Conservation (phyloP, 2,329 filamentous ascomycete genomes). For the Phialophora chinensis region DNA sequence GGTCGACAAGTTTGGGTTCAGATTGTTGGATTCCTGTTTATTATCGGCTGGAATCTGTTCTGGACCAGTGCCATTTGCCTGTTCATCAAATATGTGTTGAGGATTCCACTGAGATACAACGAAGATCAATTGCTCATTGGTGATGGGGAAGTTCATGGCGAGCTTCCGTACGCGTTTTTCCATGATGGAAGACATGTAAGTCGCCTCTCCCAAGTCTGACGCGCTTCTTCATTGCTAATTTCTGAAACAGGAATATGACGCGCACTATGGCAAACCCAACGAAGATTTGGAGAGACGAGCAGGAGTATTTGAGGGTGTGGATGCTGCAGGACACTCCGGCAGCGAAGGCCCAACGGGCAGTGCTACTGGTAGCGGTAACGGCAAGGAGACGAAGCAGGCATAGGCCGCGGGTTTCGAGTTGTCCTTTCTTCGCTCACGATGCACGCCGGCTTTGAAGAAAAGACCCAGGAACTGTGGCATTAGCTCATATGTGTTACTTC, state of each 20-base stretch:
- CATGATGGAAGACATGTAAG: constrained; percentile 37
- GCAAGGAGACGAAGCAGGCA: constrained; percentile 30
- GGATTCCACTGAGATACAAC: constrained; percentile 56
- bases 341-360: constrained; percentile 27
- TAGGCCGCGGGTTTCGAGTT: neutral
- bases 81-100: constrained; percentile 59
- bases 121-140: constrained; percentile 55
- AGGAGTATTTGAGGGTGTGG: constrained; percentile 29
- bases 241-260: constrained; percentile 18
- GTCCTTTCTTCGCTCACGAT: neutral
- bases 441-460: neutral
- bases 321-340: constrained; percentile 20
- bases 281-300: constrained; percentile 16
- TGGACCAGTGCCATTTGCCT: constrained; percentile 58
- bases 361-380: constrained; percentile 8
- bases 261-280: constrained; percentile 24
- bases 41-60: constrained; percentile 59
- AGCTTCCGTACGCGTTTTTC: constrained; percentile 50
- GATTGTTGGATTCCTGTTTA: constrained; percentile 56
- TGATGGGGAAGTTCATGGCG: constrained; percentile 57
- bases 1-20: constrained; percentile 58
- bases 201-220: neutral
- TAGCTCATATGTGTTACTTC: neutral
- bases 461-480: neutral
- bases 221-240: neutral